Evolutionary conservation across 108 stramenopile species (phyloP).

Genomic region (Nannochloropsis salina): DNA sequence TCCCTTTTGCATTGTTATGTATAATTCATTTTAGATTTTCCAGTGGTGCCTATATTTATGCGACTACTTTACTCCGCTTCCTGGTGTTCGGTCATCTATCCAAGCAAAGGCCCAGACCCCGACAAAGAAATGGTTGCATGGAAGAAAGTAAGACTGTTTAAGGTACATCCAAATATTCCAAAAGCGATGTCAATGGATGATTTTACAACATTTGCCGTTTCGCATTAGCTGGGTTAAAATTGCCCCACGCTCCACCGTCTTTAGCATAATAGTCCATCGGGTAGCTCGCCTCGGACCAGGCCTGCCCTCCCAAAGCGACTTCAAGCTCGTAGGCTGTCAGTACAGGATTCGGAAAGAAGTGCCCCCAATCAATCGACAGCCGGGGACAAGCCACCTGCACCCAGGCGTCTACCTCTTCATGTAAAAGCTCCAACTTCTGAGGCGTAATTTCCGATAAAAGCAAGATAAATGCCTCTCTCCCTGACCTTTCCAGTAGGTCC

Average conservation of each 20-base stretch:
- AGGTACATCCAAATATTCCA: no score
- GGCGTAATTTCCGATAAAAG: slow-evolving; percentile 86
- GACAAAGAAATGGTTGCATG: no score
- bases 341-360: slow-evolving; percentile 59
- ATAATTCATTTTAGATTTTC: no score
- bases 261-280: slow-evolving; percentile 95
- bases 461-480: slow-evolving; percentile 65
- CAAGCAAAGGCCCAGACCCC: no score
- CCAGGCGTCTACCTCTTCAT: slow-evolving; percentile 72
- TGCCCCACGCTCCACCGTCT: slow-evolving; percentile 85
- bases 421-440: slow-evolving; percentile 68
- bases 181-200: no score
- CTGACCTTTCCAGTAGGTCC: slow-evolving; percentile 54
- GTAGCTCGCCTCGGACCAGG: slow-evolving; percentile 60
- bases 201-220: background rate
- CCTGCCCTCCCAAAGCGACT: slow-evolving; percentile 50
- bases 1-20: no score
- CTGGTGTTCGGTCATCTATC: no score
- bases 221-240: slow-evolving; percentile 59
- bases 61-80: no score
- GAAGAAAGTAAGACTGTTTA: no score
- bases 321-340: slow-evolving; percentile 61
- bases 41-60: no score
- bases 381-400: slow-evolving; percentile 98
- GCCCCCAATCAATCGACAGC: slow-evolving; percentile 93